Base-by-base conservation (phyloP, 495 filamentous ascomycete genomes). In the Schizothecium vesticola region DNA sequence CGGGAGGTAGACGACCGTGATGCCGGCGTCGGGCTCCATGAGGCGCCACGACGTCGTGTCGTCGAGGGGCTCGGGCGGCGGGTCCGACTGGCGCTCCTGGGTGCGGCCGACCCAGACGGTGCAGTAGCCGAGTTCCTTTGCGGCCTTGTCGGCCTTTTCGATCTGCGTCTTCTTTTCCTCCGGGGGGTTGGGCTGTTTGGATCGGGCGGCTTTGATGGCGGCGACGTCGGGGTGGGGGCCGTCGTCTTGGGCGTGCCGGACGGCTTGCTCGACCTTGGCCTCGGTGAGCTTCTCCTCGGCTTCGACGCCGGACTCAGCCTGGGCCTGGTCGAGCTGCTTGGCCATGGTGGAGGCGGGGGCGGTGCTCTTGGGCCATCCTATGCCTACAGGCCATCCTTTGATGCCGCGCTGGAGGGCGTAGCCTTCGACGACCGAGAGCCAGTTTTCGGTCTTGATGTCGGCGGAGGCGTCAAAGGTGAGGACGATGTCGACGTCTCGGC, bases 101-200 rank as follows among this genome's bases (percentile, higher is more conserved):
- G 84, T 94, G 7, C 87, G 91, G 56, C 95, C 95, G 3, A 97
- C 91, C 95, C 95, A 99, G 67, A 99, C 85, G 33, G 92, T 97
- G 80, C 95, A 98, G 82, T 94, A 96, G 25, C 89, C 87, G 0
- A 97, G 82, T 43, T 92, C 89, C 21, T 82, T 80, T 31, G 80
- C 86, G 70, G 80, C 79, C 3, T 80, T 72, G 12, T 79, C 70
- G 12, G 73, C 74, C n/a, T 76, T 70, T 60, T 77, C 65, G 55
- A 75, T 70, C 56, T 77, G 72, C 31, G 77, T 72, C 55, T 68
- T 64, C 64, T 51, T 63, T 60, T 74, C 71, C 12, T 25, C 58
- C 5, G 10, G 24, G 23, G 58, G 24, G 43, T n/a, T 51, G 43
- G 43, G 63, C 58, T 33, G 12, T 7, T 19, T 7, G 24, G 43